Base-by-base conservation (phyloP, 2,329 filamentous ascomycete species). In the Arthrobotrys sphaeroides region DNA sequence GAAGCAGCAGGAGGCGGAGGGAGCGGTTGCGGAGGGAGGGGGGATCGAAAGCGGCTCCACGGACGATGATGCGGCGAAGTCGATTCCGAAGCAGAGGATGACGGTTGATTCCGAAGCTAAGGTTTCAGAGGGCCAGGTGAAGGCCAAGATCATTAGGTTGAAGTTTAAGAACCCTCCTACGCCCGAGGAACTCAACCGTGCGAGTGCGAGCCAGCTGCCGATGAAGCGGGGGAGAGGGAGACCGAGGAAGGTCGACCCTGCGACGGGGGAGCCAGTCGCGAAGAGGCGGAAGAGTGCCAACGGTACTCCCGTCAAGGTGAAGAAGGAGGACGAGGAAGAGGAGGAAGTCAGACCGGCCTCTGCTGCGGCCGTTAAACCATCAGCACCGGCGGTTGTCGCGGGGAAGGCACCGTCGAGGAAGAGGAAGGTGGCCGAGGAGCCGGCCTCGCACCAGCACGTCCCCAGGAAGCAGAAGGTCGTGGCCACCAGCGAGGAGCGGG, bases 381-480 rank as follows among this genome's bases (percentile, higher is more conserved):
- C 5, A 12, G 47, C 28, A 13, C 43, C 61, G 28, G 7, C 33
- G 3, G 33, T 12, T 20, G 20, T 51, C 45, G 18, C 53, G 1
- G 61, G 47, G 10, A 13, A 42, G 13, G n/a, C 36, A 18, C 24
- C 5, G 5, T 28, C 55, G 20, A 67, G 47, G 38, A 74, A 74
- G 55, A 53, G 70, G 28, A 68, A 61, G 28, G 42, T 36, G 38
- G 55, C 51, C 22, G 70, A 74, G 51, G 70, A 74, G 33, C 70
- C 62, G 24, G 13, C 45, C 4, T 61, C 40, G 28, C 42, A 74
- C 22, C 70, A 62, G 1, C 70, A 74, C 18, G 59, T 74, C 28
- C 40, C 68, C 40, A 53, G 70, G 28, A 74, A 74, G 55, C 70
- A 74, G 40, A 74, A 68, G 26, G 43, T 64, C 12, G 57, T 74